Base-by-base conservation (phyloP, 306 rosid species). In the Lathyrus oleraceus region DNA sequence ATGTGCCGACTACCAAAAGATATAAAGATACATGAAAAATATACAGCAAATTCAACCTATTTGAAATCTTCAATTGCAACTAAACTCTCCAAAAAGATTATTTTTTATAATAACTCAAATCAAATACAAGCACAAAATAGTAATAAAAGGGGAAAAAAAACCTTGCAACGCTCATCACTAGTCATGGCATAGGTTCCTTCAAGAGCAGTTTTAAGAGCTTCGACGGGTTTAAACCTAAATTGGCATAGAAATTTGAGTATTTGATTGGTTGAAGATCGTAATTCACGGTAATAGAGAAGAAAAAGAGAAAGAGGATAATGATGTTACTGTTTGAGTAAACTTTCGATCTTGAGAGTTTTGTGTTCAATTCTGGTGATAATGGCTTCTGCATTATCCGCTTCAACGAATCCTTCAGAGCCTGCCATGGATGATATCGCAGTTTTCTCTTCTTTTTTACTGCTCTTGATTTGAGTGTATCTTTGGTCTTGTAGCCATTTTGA, bases 151-250 rank as follows among this genome's bases (percentile, higher is more conserved):
- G 15, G 2, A 12, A 54, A 21, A 27, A 76, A 70, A 67, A 85
- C 89, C 99, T 91, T 94, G 96, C 99, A 91, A 61, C 97, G 97
- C 62, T 91, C 99, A 77, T 91, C 96, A 51, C 85, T 65, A 78
- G 92, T 88, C 74, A 84, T 86, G 63, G 91, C 96, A 82, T 87
- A 89, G 21, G 97, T 86, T 59, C 99, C 97, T 86, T 94, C 99
- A 23, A 94, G 96, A 1, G 99, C 99, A 49, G 99, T 94, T 87
- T 87, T 94, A 20, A 94, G 92, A 21, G 99, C 96, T 82, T 94
- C 96, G 14, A 94, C 89, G 1, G 88, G 90, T 65, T 84, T 94
- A 58, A 70, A 87, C 85, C 99, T 91, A 69, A 42, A 83, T 7
- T 75, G 48, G 80, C 10, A 48, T 47, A 19, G 35, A 43, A 40